Evolutionary conservation across 2,329 filamentous ascomycete species (phyloP), one percentile per base, ranked within the genome.

Genomic region (Fusarium protoensiforme): DNA sequence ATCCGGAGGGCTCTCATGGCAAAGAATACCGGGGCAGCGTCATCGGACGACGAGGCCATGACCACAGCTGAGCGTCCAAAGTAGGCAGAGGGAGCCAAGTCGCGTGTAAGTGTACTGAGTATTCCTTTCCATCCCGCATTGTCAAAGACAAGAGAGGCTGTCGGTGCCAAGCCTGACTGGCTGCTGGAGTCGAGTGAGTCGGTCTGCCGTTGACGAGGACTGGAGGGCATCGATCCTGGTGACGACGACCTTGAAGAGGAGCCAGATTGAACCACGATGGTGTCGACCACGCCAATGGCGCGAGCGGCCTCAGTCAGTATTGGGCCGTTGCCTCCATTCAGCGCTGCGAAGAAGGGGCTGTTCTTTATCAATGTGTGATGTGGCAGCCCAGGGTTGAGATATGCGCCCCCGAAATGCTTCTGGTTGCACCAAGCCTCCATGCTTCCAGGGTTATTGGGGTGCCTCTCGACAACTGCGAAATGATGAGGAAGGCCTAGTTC

Each of bases 111-210:
- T 1, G 94, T 95, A 61, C 93, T 92, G 56, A 94, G 87, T 65
- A 97, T 96, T 2, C 94, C 94, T 80, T 94, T 94, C 93, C 94
- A 96, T 16, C 91, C 91, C 13, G 93, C 92, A 75, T 97, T 97
- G 77, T 96, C 94, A 54, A 94, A 92, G 18, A 95, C 85, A 43
- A 96, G 88, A 7, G 85, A 84, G 0, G 87, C 87, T 61, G 85
- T 87, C 13, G 87, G 83, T 3, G 87, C 81, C 4, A 88, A 75
- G 3, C 84, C 83, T 3, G 78, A 72, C 53, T 82, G 80, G 9
- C 72, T 67, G n/a, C 64, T 58, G 4, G 75, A 67, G 3, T 73
- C 75, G 7, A 72, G 43, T 6, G 72, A 71, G 59, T 79, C 78
- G 29, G 69, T 77, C 51, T 78, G 79, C 33, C 83, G 81, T 31